Evolutionary conservation across 2,329 filamentous ascomycete genomes (phyloP).

Genomic region (Colletotrichum eleusines): DNA sequence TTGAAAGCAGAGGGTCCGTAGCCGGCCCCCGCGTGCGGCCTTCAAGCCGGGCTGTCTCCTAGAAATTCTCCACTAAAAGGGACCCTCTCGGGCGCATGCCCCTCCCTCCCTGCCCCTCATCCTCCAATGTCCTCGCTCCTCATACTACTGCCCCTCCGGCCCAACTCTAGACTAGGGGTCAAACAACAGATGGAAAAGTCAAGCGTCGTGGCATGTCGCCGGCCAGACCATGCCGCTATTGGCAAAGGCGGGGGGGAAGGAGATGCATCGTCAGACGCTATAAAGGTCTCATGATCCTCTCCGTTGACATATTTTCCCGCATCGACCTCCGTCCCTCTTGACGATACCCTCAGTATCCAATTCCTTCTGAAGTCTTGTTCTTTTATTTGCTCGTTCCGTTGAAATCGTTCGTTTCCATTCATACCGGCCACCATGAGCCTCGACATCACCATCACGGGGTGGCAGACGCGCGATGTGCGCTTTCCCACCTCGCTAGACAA

Average conservation of each 20-base stretch:
- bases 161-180: constrained; percentile 34
- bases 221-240: constrained; percentile 13
- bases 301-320: not conserved
- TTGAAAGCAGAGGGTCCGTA: constrained; percentile 18
- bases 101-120: constrained; percentile 34
- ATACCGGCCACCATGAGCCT: constrained; percentile 51
- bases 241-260: constrained; percentile 11
- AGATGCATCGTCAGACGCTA: constrained; percentile 26
- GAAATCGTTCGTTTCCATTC: not conserved
- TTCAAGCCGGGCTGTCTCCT: constrained; percentile 26
- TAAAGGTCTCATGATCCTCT: constrained; percentile 24
- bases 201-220: constrained; percentile 25
- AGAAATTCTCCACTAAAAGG: constrained; percentile 35
- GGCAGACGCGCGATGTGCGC: constrained; percentile 78
- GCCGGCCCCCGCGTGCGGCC: constrained; percentile 30
- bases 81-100: constrained; percentile 37
- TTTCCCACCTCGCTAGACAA: constrained; percentile 95
- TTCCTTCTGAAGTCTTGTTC: not conserved
- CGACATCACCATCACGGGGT: constrained; percentile 79
- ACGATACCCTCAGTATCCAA: not conserved
- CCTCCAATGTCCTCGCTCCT: constrained; percentile 25
- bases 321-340: not conserved
- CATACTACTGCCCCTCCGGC: constrained; percentile 20
- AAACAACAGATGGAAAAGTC: constrained; percentile 21
- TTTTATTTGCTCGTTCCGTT: not conserved